These are phyloP conservation scores for Backusella australiensis DNA, from an alignment of 192 early-diverging fungal genomes.

Conservation along the genomic window DNA sequence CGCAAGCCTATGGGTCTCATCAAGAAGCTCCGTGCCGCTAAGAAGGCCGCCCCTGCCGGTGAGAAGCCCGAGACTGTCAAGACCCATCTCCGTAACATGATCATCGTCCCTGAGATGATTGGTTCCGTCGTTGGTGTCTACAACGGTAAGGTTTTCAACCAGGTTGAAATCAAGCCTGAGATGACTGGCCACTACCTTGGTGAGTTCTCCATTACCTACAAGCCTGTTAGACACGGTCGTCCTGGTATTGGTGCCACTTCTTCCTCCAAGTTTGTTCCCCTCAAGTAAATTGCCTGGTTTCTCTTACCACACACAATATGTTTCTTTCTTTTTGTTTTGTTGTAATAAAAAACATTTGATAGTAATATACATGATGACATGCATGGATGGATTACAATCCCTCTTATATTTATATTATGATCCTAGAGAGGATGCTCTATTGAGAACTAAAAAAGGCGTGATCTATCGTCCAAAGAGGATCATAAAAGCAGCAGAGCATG, in stretches of 20 bases:
- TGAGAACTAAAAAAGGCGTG: neutral
- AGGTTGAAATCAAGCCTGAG: conserved; percentile 88
- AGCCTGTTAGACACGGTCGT: conserved; percentile 99
- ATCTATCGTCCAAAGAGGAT: too few species aligned
- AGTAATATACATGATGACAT: neutral
- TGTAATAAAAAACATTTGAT: neutral
- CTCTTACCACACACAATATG: neutral
- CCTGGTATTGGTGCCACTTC: conserved; percentile 99
- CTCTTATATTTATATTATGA: neutral
- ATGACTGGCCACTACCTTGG: conserved; percentile 37
- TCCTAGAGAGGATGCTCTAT: neutral
- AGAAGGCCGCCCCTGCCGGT: conserved; percentile 82
- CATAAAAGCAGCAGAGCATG: too few species aligned
- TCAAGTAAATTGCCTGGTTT: conserved; percentile 60
- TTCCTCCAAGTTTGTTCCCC: conserved; percentile 92
- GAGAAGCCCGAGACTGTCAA: conserved; percentile 98
- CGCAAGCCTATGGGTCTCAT: conserved; percentile 99
- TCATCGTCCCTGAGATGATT: conserved; percentile 99
- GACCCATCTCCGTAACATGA: conserved; percentile 99
- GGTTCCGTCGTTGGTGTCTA: conserved; percentile 94
- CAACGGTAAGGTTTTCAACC: conserved; percentile 99
- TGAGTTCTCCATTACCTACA: conserved; percentile 81
- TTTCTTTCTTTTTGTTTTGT: neutral
- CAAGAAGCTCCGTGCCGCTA: conserved; percentile 99
- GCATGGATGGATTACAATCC: neutral